Evolutionary conservation across 768 basidiomycete genomes (phyloP), one percentile per base, ranked within the genome.

Genomic region (Zangia roseola): DNA sequence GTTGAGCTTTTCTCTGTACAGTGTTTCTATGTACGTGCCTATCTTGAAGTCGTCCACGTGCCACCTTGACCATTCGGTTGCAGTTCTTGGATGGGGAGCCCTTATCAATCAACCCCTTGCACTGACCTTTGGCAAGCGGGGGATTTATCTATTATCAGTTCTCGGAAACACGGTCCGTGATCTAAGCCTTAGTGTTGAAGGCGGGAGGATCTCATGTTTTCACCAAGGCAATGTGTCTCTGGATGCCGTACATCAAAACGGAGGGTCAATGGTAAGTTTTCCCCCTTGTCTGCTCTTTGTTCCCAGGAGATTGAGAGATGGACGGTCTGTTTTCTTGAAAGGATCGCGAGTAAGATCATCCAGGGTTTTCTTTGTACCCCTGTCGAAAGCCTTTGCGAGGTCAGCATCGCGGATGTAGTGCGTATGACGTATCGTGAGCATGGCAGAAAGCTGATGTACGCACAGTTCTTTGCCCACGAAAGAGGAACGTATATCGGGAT

Each of bases 311-410:
- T 26, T 33, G 17, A 31, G 6, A 17, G 20, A 35, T n/a, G 10
- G 14, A 10, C 30, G 13, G 17, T 44, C 24, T 24, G 37, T n/a
- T 40, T 10, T 14, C 10, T 28, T 7, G 8, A 19, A 20, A 58
- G 56, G 56, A 58, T 58, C 13, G 56, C 47, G 14, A 58, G 50
- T 19, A 58, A 58, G 41, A 58, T 58, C 24, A 43, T 58, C 13
- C 56, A 58, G 25, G 56, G 56, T 16, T 58, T 44, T 30, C 55
- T 57, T 38, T 58, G 56, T n/a, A 58, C 55, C 39, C 56, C 56
- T 19, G 56, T 58, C n/a, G 56, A 58, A 23, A 58, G 56, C 36
- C 47, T 57, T 34, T 57, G 56, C 31, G 56, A 58, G 46, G 56
- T 58, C 33, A 58, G 56, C 47, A 44, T 58, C 21, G 26, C 56